phyloP scores from a whole-genome alignment of 257 asterid species.

The Salvia rosmarinus region DNA sequence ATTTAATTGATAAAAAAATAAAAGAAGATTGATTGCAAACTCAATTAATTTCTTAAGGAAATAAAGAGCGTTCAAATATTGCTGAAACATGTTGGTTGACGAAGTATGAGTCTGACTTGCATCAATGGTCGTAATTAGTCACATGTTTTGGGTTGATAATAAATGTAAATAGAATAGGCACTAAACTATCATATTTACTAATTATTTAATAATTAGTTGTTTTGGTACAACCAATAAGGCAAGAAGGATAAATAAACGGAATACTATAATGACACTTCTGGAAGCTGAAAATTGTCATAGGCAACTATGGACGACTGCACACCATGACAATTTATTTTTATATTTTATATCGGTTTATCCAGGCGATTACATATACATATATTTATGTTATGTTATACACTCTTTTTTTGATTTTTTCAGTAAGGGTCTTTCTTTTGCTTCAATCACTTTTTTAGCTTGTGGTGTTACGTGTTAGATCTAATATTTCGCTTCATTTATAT shows the following conservation, averaged over 20 bases:
- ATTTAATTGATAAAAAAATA: too few species aligned
- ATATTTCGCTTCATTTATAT: too few species aligned
- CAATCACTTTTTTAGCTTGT: neutral
- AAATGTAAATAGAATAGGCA: neutral
- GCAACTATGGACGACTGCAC: constrained; percentile 13
- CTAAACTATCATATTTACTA: neutral
- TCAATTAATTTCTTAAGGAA: too few species aligned
- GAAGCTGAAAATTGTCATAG: neutral
- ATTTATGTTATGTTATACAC: too few species aligned
- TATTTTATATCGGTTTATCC: too few species aligned
- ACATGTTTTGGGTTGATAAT: neutral
- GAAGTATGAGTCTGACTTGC: neutral
- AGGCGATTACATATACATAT: too few species aligned
- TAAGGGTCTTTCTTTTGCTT: neutral
- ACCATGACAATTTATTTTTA: neutral
- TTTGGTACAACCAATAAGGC: neutral
- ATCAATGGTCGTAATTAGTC: neutral
- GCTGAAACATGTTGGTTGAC: neutral
- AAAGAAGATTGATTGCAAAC: too few species aligned
- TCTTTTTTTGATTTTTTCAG: neutral
- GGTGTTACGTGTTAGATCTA: neutral
- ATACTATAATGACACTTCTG: neutral
- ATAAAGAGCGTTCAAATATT: too few species aligned
- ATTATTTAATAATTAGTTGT: neutral
- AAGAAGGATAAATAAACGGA: neutral